These are phyloP conservation scores for Fusarium lateritium DNA, from an alignment of 2,329 filamentous ascomycete species.

Conservation along the genomic window DNA sequence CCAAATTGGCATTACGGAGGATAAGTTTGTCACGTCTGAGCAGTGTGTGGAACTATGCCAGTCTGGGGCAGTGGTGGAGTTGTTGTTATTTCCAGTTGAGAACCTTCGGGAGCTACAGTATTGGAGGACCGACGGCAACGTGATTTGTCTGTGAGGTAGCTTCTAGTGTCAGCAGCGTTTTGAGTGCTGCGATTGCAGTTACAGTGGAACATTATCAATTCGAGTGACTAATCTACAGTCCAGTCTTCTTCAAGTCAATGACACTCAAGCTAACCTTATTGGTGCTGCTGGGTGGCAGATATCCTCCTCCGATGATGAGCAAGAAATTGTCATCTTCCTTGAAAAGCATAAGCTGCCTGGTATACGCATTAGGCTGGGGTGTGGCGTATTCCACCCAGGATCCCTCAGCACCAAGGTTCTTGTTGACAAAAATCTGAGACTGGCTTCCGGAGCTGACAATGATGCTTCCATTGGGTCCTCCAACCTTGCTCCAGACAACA, in stretches of 20 bases:
- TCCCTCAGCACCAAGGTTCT: slow-evolving; percentile 54
- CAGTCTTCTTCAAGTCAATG: slow-evolving; percentile 42
- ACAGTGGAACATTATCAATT: not conserved
- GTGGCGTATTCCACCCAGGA: slow-evolving; percentile 56
- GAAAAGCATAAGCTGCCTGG: slow-evolving; percentile 55
- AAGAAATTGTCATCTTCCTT: slow-evolving; percentile 53
- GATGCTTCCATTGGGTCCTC: slow-evolving; percentile 62
- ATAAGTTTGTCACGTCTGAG: too few species aligned
- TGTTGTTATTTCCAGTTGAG: too few species aligned
- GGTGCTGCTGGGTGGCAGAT: slow-evolving; percentile 62
- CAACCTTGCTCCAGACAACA: slow-evolving; percentile 60
- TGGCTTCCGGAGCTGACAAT: slow-evolving; percentile 58
- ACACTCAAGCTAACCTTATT: slow-evolving; percentile 61
- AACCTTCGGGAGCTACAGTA: too few species aligned
- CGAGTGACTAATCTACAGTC: not conserved
- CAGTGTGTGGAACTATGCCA: too few species aligned
- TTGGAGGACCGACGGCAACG: too few species aligned
- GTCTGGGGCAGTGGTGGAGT: too few species aligned
- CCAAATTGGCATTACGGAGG: too few species aligned
- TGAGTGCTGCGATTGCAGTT: too few species aligned
- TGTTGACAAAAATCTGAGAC: slow-evolving; percentile 60
- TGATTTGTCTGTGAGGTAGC: too few species aligned
- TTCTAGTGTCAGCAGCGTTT: too few species aligned
- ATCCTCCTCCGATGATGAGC: slow-evolving; percentile 61
- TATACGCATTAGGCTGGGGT: slow-evolving; percentile 56